Conservation (phyloP, 1,284 basidiomycete species). For the Phylloboletellus chloephorus region DNA sequence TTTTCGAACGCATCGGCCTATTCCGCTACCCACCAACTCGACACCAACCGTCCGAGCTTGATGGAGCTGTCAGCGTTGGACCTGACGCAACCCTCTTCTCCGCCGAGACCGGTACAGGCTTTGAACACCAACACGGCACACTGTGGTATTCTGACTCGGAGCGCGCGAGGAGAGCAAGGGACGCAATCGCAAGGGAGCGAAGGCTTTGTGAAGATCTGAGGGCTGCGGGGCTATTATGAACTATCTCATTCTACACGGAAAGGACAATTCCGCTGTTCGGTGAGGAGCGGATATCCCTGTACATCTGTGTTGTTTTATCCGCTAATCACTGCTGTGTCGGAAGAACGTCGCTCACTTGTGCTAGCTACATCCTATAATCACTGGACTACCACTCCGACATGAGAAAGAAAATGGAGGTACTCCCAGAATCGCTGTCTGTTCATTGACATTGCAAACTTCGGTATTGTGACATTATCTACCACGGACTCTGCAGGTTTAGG, state of each 20-base stretch:
- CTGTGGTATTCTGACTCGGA: conserved; percentile 42
- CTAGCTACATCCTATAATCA: conserved; percentile 15
- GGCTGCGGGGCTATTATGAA: conserved; percentile 57
- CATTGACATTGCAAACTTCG: conserved; percentile 6
- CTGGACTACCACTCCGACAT: too few relatives aligned
- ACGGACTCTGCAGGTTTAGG: conserved; percentile 30
- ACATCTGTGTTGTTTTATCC: conserved; percentile 16
- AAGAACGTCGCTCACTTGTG: conserved; percentile 9
- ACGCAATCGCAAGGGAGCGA: conserved; percentile 36
- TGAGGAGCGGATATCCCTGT: not conserved
- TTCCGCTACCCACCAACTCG: conserved; percentile 12
- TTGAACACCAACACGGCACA: conserved; percentile 6
- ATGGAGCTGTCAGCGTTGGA: conserved; percentile 4
- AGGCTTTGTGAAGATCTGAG: conserved; percentile 56
- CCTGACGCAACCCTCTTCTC: conserved; percentile 8
- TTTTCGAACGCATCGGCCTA: conserved; percentile 28
- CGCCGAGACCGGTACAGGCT: conserved; percentile 1
- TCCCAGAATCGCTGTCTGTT: too few relatives aligned
- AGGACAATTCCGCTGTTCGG: not conserved
- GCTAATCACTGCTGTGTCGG: conserved; percentile 14
- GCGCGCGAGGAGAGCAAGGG: conserved; percentile 39
- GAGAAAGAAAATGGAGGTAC: too few relatives aligned
- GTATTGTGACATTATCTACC: conserved; percentile 1
- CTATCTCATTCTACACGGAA: conserved; percentile 5
- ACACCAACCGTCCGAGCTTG: conserved; percentile 14